These are phyloP conservation scores for Cytospora mali DNA, from an alignment of 2,329 filamentous ascomycete species.

Conservation along the genomic window DNA sequence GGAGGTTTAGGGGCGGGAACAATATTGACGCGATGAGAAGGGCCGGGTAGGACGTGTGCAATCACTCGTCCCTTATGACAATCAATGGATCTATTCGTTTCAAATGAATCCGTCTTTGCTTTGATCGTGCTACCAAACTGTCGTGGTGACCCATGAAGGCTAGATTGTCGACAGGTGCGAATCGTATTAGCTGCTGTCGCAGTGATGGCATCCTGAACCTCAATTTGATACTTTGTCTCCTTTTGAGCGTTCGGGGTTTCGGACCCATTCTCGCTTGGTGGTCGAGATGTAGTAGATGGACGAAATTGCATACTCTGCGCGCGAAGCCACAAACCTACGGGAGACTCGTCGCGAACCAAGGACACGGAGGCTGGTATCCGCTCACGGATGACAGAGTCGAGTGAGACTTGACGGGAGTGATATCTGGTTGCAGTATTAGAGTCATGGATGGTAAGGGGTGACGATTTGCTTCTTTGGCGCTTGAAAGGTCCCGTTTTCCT, in stretches of 20 bases:
- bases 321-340: conserved; percentile 25
- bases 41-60: neutral
- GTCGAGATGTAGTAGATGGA: conserved; percentile 5
- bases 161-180: neutral
- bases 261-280: conserved; percentile 11
- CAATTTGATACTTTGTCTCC: neutral
- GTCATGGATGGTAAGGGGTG: conserved; percentile 1
- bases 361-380: conserved; percentile 22
- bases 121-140: neutral
- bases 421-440: neutral
- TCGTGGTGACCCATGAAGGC: neutral
- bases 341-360: conserved; percentile 24
- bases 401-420: conserved; percentile 11
- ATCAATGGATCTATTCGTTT: no score
- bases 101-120: neutral
- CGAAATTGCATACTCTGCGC: conserved; percentile 23
- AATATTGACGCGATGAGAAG: neutral
- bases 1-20: neutral
- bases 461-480: conserved; percentile 18
- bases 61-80: neutral
- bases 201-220: neutral
- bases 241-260: neutral
- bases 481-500: neutral
- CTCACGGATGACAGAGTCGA: conserved; percentile 7
- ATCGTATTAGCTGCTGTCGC: neutral